Evolutionary conservation across 164 flowering plant genomes (phyloP).

Genomic region (Piper longum): DNA sequence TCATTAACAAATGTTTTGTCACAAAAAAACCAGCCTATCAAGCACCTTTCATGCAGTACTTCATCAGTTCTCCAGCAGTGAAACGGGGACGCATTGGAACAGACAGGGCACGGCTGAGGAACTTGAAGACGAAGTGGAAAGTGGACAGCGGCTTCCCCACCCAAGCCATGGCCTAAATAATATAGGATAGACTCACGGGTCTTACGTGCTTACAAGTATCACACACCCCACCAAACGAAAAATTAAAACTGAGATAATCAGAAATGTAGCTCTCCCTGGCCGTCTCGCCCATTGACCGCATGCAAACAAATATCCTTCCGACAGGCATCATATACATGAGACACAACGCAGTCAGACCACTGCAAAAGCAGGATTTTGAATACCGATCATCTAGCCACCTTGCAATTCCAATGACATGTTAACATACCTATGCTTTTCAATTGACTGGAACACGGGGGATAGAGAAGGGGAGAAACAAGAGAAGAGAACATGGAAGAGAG

Average conservation of each 20-base stretch:
- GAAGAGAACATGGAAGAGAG: not conserved
- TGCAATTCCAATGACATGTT: not conserved
- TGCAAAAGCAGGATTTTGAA: not conserved
- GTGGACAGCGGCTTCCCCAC: not conserved
- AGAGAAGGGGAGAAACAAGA: not conserved
- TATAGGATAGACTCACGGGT: not conserved
- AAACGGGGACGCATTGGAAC: no score
- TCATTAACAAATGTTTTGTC: no score
- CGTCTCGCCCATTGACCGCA: not conserved
- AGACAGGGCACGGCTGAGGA: no score
- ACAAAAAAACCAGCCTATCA: no score
- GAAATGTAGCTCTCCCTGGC: not conserved
- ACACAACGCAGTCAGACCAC: not conserved
- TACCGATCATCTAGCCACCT: not conserved
- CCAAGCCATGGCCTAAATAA: not conserved
- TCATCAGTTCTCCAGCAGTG: no score
- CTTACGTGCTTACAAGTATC: not conserved
- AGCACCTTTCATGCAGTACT: no score
- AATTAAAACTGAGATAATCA: not conserved
- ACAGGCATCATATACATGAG: not conserved
- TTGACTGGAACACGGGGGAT: not conserved
- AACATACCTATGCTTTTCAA: not conserved
- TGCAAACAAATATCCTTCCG: not conserved
- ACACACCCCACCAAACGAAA: not conserved
- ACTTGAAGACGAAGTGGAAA: no score